phyloP scores from a whole-genome alignment of 768 basidiomycete genomes.

The Boletus subcaerulescens region DNA sequence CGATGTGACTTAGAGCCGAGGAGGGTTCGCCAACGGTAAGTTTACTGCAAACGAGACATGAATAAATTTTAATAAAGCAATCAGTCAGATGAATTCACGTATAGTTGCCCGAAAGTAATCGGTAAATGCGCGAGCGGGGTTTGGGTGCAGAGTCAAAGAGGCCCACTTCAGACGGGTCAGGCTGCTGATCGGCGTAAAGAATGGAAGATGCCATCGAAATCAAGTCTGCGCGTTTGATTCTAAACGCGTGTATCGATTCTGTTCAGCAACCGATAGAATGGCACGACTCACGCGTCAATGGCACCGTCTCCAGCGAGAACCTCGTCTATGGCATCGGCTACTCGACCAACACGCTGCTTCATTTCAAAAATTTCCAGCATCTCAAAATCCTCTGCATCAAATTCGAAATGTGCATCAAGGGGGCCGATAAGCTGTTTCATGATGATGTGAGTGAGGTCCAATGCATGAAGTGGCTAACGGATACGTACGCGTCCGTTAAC shows the following conservation, averaged over 20 bases:
- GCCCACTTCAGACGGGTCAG: constrained; percentile 70
- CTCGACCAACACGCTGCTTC: constrained; percentile 62
- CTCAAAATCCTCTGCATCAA: constrained; percentile 69
- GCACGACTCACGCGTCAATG: constrained; percentile 41
- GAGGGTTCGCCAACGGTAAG: constrained; percentile 67
- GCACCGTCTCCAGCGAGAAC: constrained; percentile 40
- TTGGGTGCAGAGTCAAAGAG: constrained; percentile 64
- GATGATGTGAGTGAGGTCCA: constrained; percentile 3
- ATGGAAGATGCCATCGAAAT: constrained; percentile 69
- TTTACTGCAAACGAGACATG: constrained; percentile 40
- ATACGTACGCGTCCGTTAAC: constrained; percentile 79
- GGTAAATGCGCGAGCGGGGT: constrained; percentile 61
- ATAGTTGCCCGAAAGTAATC: constrained; percentile 53
- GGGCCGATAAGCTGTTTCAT: constrained; percentile 71
- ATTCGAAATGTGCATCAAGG: constrained; percentile 48
- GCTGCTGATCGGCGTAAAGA: constrained; percentile 64
- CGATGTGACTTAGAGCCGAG: constrained; percentile 67
- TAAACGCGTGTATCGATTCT: constrained; percentile 26
- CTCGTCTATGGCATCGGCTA: constrained; percentile 61
- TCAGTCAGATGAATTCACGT: constrained; percentile 48
- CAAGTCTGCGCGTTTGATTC: constrained; percentile 54
- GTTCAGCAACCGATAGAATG: neutral
- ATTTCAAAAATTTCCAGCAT: constrained; percentile 74
- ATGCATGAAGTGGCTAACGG: neutral
- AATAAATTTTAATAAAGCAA: neutral